Conservation (phyloP, 2,329 filamentous ascomycete genomes). For the Monosporascus sp. region DNA sequence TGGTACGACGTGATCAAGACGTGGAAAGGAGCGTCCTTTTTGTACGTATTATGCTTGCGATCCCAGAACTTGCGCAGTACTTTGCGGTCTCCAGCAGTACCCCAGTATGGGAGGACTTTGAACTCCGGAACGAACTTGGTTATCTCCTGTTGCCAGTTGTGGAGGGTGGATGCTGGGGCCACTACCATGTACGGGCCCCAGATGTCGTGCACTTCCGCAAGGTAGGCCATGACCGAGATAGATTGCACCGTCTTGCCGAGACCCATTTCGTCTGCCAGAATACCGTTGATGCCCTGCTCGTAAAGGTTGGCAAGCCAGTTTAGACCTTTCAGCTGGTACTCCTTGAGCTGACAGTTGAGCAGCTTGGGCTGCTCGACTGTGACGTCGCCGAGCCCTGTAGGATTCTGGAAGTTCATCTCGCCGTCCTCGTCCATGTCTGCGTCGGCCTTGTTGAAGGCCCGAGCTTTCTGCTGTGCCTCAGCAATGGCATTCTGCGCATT, state of each 20-base stretch:
- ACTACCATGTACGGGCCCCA: slow-evolving; percentile 98
- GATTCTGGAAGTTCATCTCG: slow-evolving; percentile 99
- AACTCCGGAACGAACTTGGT: slow-evolving; percentile 88
- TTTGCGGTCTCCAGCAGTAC: slow-evolving; percentile 88
- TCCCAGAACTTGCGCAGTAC: slow-evolving; percentile 99
- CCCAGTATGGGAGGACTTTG: slow-evolving; percentile 97
- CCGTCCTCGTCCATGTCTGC: slow-evolving; percentile 80
- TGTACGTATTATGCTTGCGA: slow-evolving; percentile 93
- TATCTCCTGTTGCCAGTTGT: slow-evolving; percentile 99
- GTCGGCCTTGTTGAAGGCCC: slow-evolving; percentile 79
- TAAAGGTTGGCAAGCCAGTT: slow-evolving; percentile 99
- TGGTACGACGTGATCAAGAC: slow-evolving; percentile 97
- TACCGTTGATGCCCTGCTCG: slow-evolving; percentile 99
- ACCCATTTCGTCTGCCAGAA: slow-evolving; percentile 98
- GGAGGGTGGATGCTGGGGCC: slow-evolving; percentile 88
- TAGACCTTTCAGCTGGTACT: slow-evolving; percentile 97
- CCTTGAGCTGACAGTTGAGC: slow-evolving; percentile 89
- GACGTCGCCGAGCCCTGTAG: slow-evolving; percentile 87
- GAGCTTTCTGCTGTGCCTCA: slow-evolving; percentile 87
- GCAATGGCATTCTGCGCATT: slow-evolving; percentile 96
- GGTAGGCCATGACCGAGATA: slow-evolving; percentile 98
- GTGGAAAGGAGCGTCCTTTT: slow-evolving; percentile 88
- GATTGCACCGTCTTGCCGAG: slow-evolving; percentile 98
- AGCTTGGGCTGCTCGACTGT: slow-evolving; percentile 93
- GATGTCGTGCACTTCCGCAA: slow-evolving; percentile 94